Conservation (phyloP, 768 basidiomycete genomes). For the Mycena maculata region DNA sequence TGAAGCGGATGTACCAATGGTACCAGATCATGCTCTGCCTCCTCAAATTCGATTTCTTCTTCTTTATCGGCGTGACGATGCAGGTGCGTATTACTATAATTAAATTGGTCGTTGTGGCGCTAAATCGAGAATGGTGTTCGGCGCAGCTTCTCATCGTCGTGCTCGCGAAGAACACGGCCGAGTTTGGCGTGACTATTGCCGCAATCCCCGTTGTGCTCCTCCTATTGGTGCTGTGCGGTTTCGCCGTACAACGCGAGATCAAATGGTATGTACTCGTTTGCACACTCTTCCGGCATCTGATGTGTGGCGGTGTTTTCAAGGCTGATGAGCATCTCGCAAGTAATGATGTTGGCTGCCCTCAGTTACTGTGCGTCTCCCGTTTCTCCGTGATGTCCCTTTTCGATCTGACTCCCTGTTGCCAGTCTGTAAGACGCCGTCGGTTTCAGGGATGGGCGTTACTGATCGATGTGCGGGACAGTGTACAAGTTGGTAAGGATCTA, state of each 20-base stretch:
- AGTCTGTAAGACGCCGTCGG: constrained; percentile 53
- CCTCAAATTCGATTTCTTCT: constrained; percentile 92
- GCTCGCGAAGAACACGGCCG: constrained; percentile 68
- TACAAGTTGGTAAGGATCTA: constrained; percentile 91
- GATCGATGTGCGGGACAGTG: constrained; percentile 57
- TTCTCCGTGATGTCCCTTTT: background rate
- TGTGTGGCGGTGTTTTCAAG: constrained; percentile 46
- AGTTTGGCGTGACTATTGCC: constrained; percentile 85
- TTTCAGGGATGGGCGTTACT: background rate
- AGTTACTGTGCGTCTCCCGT: constrained; percentile 73
- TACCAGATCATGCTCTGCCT: constrained; percentile 91
- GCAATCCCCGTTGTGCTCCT: constrained; percentile 84
- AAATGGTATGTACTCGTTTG: constrained; percentile 68
- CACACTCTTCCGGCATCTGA: background rate
- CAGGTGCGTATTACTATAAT: constrained; percentile 73
- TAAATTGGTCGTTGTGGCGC: too few species aligned
- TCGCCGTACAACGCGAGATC: constrained; percentile 84
- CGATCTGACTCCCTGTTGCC: constrained; percentile 7
- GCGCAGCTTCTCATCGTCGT: constrained; percentile 84
- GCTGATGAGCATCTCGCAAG: constrained; percentile 78
- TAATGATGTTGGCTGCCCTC: constrained; percentile 81
- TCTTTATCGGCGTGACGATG: constrained; percentile 88
- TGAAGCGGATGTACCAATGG: constrained; percentile 90
- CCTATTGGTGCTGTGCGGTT: constrained; percentile 71
- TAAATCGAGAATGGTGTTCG: too few species aligned